These are phyloP conservation scores for Cubamyces sp. DNA, from an alignment of 768 basidiomycete species.

Conservation along the genomic window DNA sequence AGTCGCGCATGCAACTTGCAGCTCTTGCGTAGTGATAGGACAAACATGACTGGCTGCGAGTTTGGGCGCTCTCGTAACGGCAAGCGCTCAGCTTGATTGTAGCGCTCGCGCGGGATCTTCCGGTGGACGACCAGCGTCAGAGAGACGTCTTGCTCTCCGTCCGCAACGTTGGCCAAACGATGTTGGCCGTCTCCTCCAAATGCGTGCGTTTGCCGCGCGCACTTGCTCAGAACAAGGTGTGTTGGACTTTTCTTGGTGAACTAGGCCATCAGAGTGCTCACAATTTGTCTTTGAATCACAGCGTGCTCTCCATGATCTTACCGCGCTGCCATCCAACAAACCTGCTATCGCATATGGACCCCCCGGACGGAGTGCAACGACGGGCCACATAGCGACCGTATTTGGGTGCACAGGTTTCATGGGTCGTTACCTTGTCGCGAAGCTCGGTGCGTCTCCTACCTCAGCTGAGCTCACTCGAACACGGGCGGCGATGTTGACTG, in stretches of 20 bases:
- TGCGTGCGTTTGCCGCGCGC: conserved; percentile 54
- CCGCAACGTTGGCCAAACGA: conserved; percentile 31
- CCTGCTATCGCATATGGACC: conserved; percentile 78
- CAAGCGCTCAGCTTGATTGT: neutral
- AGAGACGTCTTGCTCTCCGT: conserved; percentile 27
- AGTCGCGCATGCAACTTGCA: too few relatives aligned
- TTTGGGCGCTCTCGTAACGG: neutral
- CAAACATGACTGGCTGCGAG: conserved; percentile 6
- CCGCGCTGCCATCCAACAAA: conserved; percentile 58
- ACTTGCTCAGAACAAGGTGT: conserved; percentile 52
- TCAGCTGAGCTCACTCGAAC: neutral
- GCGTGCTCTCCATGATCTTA: conserved; percentile 78
- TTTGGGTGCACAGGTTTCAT: conserved; percentile 97
- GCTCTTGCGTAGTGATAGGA: neutral
- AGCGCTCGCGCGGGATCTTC: conserved; percentile 24
- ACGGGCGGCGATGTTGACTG: neutral
- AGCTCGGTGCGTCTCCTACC: conserved; percentile 68
- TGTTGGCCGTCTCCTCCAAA: conserved; percentile 33
- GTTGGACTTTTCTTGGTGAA: neutral
- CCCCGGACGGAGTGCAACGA: conserved; percentile 83
- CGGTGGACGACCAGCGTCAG: conserved; percentile 24
- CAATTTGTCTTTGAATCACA: conserved; percentile 34
- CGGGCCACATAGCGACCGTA: conserved; percentile 92
- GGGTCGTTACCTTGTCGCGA: conserved; percentile 91
- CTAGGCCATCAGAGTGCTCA: neutral